Base-by-base conservation (phyloP, 768 basidiomycete species). In the Kwoniella bestiolae region DNA sequence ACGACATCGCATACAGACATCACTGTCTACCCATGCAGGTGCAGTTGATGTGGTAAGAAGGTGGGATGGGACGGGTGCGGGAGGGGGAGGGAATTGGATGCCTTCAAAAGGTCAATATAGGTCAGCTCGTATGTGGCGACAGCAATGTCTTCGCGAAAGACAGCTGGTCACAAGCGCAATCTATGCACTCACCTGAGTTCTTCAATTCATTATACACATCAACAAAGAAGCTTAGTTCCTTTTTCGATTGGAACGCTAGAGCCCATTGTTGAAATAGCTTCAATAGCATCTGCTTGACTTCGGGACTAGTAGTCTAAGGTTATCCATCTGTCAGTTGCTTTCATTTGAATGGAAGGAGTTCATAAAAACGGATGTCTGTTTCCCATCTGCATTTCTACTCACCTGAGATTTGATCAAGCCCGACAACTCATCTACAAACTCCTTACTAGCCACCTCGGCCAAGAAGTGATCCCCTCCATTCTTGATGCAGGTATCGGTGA, bases 11-110 rank as follows among this genome's bases (percentile, higher is more conserved):
- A 95, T 86, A 79, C 96, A 99, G 16, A 94, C 87, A 50, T 96
- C 92, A 0, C 93, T 93, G 79, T 98, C 95, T 47, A 92, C 90
- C 96, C 96, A 99, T 78, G 95, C 91, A 1, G 96, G 96, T 0
- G 96, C 82, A 16, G 75, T 78, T 3, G 78, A 69, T n/a, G 79
- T 77, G 0, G 72, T 69, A 14, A 77, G 67, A n/a, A 81, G 69
- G 45, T 72, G 73, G 31, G 72, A 63, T 18, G 74, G 65, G 16
- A 71, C 65, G 21, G 46, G 55, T 5, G 72, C 60, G 11, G 78
- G 75, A 29, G 76, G 71, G 14, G 78, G 76, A 7, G 78, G 79
- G 60, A 79, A 80, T 9, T 49, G 32, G 25, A 73, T 63, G 44
- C 78, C 78, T 76, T 38, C 1, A 34, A 11, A 18, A 47, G 0